Evolutionary conservation across 495 filamentous ascomycete genomes (phyloP).

Genomic region (Aspergillus coremiiformis): DNA sequence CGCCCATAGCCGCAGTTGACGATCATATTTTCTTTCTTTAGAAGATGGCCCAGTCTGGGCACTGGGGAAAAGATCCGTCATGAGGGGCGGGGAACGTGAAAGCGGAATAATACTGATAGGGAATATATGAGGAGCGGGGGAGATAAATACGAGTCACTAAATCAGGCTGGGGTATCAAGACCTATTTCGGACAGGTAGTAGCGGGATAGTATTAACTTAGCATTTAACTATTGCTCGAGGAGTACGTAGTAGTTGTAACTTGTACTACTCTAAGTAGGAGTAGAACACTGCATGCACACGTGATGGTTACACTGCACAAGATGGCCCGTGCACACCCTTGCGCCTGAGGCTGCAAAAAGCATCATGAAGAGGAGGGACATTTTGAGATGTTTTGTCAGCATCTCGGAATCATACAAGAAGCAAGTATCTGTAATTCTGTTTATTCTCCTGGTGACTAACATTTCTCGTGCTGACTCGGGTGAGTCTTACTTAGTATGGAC

Average conservation of each 20-base stretch:
- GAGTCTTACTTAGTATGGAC: too few species aligned
- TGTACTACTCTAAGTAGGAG: background rate
- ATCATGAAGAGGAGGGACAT: too few species aligned
- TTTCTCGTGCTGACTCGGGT: too few species aligned
- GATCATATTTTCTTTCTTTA: conserved; percentile 91
- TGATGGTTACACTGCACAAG: background rate
- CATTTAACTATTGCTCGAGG: background rate
- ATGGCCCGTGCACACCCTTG: background rate
- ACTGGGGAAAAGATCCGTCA: conserved; percentile 35
- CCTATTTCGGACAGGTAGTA: background rate
- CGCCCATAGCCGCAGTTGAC: conserved; percentile 92
- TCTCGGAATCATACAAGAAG: too few species aligned
- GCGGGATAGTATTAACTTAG: too few species aligned
- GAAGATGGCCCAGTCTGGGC: conserved; percentile 56
- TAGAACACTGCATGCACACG: background rate
- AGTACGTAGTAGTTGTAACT: background rate
- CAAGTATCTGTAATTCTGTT: too few species aligned
- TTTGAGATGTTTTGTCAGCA: too few species aligned
- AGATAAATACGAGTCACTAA: background rate
- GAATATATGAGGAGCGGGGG: background rate
- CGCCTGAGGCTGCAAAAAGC: background rate
- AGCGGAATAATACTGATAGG: background rate
- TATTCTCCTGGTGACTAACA: too few species aligned
- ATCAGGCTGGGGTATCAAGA: background rate
- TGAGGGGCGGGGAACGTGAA: conserved; percentile 12